These are phyloP conservation scores for Cryphonectria parasitica DNA, from an alignment of 2,329 filamentous ascomycete genomes.

Conservation along the genomic window DNA sequence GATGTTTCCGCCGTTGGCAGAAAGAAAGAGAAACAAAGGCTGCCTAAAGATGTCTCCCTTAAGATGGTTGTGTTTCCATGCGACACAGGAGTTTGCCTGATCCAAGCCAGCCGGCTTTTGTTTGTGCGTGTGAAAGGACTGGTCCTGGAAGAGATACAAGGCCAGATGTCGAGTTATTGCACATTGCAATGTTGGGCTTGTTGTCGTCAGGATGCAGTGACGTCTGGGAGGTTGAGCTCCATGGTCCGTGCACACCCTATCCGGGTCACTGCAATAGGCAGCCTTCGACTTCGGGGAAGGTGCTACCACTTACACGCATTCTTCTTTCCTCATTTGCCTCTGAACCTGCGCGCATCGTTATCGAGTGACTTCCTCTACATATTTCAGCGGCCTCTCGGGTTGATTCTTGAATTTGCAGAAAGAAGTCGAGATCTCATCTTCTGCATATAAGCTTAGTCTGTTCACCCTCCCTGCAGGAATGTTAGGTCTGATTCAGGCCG, in stretches of 20 bases:
- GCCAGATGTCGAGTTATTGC: not conserved
- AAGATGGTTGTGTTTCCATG: not conserved
- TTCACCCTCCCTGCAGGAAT: not conserved
- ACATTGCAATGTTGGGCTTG: not conserved
- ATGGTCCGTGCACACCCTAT: constrained; percentile 8
- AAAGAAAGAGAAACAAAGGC: not conserved
- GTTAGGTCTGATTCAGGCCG: not conserved
- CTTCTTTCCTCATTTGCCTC: not conserved
- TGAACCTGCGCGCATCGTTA: not conserved
- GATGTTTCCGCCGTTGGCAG: not conserved
- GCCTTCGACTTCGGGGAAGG: not conserved
- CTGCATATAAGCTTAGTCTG: not conserved
- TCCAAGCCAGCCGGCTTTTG: not conserved
- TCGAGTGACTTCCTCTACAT: not conserved
- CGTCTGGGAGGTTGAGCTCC: constrained; percentile 4
- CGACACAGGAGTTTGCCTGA: not conserved
- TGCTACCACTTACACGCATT: constrained; percentile 13
- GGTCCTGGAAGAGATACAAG: not conserved
- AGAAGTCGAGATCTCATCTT: not conserved
- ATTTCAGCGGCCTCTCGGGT: not conserved
- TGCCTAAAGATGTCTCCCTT: not conserved
- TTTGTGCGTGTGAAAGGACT: not conserved
- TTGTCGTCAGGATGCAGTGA: not conserved
- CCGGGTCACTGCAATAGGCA: not conserved
- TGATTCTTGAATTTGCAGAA: no score